phyloP scores from a whole-genome alignment of 495 filamentous ascomycete species.

The Glarea lozoyensis region DNA sequence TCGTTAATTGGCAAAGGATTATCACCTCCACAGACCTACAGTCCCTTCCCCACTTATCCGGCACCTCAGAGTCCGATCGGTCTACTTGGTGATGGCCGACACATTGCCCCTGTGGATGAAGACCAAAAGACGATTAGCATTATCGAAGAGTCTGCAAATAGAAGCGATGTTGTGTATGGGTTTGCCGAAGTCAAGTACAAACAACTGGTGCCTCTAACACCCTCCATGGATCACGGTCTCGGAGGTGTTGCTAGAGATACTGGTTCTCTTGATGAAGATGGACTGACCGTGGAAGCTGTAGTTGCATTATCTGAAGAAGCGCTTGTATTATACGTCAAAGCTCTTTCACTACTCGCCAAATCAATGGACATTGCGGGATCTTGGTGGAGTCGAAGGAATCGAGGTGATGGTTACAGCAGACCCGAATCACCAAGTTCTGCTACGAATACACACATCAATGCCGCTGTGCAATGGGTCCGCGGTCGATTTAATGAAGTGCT shows the following conservation, averaged over 20 bases:
- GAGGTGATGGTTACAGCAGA: constrained; percentile 47
- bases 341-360: constrained; percentile 75
- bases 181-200: constrained; percentile 99
- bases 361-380: constrained; percentile 93
- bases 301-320: constrained; percentile 89
- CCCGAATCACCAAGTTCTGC: constrained; percentile 36
- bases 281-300: constrained; percentile 75
- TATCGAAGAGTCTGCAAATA: constrained; percentile 84
- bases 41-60: constrained; percentile 76
- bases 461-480: constrained; percentile 90
- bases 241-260: constrained; percentile 45
- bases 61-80: constrained; percentile 37
- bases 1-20: constrained; percentile 55
- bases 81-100: constrained; percentile 59
- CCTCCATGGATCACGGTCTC: constrained; percentile 62
- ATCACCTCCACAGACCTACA: constrained; percentile 72
- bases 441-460: constrained; percentile 73
- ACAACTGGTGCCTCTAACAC: constrained; percentile 80
- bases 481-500: constrained; percentile 91
- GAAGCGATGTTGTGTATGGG: constrained; percentile 90
- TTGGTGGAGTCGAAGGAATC: constrained; percentile 80
- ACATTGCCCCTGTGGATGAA: constrained; percentile 58
- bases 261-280: constrained; percentile 43
- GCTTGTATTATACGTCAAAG: constrained; percentile 91
- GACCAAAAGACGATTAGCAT: constrained; percentile 67